Evolutionary conservation across 2,329 filamentous ascomycete genomes (phyloP).

Genomic region (Ophiostoma sp.): DNA sequence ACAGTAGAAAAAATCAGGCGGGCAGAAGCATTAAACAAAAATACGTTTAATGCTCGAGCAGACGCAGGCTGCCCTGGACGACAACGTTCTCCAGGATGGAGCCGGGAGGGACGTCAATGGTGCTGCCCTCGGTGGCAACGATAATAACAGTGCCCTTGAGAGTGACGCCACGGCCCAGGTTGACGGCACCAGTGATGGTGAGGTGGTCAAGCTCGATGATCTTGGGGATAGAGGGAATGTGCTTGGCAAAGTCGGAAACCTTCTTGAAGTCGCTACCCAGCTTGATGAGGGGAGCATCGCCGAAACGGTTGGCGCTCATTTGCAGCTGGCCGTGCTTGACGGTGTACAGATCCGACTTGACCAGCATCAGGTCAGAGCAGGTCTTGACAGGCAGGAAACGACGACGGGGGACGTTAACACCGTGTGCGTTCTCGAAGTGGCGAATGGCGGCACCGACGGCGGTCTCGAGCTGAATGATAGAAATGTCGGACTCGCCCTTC

Average conservation of each 20-base stretch:
- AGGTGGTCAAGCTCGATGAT: slow-evolving; percentile 90
- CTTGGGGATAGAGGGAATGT: slow-evolving; percentile 81
- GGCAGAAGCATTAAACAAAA: background rate
- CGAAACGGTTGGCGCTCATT: slow-evolving; percentile 94
- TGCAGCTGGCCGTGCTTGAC: slow-evolving; percentile 97
- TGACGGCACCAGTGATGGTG: slow-evolving; percentile 95
- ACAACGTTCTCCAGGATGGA: slow-evolving; percentile 98
- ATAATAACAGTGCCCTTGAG: slow-evolving; percentile 99
- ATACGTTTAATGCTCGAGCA: slow-evolving; percentile 57
- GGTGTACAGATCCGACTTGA: slow-evolving; percentile 99
- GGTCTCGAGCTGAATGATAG: slow-evolving; percentile 96
- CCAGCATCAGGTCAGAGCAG: slow-evolving; percentile 97
- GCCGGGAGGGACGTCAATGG: slow-evolving; percentile 94
- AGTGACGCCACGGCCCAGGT: slow-evolving; percentile 90
- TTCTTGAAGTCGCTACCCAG: slow-evolving; percentile 99
- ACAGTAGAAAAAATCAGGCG: background rate
- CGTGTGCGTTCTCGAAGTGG: slow-evolving; percentile 97
- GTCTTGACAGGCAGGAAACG: slow-evolving; percentile 99
- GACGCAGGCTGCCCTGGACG: slow-evolving; percentile 87
- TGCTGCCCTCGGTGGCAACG: slow-evolving; percentile 94
- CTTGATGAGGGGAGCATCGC: slow-evolving; percentile 96
- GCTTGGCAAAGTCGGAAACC: slow-evolving; percentile 92
- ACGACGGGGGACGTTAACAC: slow-evolving; percentile 95
- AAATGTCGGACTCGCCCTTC: slow-evolving; percentile 98
- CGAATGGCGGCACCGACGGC: slow-evolving; percentile 97